A percentile compares a stretch with the other conserved stretches of the same genome.
These are phyloP conservation scores for Ceratobasidium papillatum DNA, from an alignment of 1,284 basidiomycete genomes.

Conservation along the genomic window DNA sequence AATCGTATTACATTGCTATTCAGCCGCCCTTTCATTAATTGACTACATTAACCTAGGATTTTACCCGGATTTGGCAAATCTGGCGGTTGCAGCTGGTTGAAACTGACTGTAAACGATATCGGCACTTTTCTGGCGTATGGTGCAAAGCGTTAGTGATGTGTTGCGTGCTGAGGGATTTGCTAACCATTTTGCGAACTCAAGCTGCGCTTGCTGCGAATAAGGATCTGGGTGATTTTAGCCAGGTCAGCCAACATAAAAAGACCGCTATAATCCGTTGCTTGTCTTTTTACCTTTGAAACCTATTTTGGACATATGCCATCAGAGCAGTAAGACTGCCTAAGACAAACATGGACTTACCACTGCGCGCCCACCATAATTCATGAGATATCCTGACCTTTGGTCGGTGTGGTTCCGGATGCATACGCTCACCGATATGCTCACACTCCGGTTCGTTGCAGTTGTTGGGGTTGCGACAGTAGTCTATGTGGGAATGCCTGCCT, in stretches of 20 bases:
- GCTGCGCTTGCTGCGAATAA: slow-evolving; percentile 63
- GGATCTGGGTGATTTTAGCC: slow-evolving; percentile 56
- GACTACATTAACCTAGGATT: background rate
- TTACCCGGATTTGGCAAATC: slow-evolving; percentile 4
- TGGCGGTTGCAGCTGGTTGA: background rate
- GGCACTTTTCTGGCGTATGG: background rate
- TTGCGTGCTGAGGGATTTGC: slow-evolving; percentile 43
- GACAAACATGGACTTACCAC: slow-evolving; percentile 11
- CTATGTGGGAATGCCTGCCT: slow-evolving; percentile 65
- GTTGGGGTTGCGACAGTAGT: slow-evolving; percentile 61
- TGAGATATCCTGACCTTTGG: slow-evolving; percentile 67
- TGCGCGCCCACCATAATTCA: slow-evolving; percentile 63
- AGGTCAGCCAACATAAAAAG: background rate
- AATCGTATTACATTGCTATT: no score
- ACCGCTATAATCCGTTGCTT: background rate
- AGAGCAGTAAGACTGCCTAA: no score
- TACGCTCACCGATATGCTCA: slow-evolving; percentile 58
- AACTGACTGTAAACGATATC: slow-evolving; percentile 3
- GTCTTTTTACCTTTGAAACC: slow-evolving; percentile 39
- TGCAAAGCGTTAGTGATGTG: background rate
- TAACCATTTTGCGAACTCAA: slow-evolving; percentile 64
- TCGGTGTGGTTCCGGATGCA: slow-evolving; percentile 58
- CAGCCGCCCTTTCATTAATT: no score
- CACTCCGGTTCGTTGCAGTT: slow-evolving; percentile 57
- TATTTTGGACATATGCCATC: background rate